Conservation (phyloP, 495 filamentous ascomycete genomes). For the Chaetomium fimeti region DNA sequence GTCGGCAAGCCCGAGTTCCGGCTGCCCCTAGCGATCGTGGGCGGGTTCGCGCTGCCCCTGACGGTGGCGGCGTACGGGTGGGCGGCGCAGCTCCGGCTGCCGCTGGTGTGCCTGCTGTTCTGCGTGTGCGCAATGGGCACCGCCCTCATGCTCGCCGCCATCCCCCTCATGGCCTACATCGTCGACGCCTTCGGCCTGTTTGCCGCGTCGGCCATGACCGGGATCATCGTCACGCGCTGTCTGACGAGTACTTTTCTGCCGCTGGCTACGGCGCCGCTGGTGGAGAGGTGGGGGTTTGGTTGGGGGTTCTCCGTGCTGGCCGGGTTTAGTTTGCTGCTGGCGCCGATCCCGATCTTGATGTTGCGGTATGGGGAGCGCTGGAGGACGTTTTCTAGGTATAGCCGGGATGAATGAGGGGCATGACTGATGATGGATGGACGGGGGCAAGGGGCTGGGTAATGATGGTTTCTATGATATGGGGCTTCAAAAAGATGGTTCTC, state of each 20-base stretch:
- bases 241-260: slow-evolving; percentile 56
- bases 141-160: slow-evolving; percentile 42
- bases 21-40: slow-evolving; percentile 50
- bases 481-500: too few species aligned
- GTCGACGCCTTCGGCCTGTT: slow-evolving; percentile 59
- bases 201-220: slow-evolving; percentile 57
- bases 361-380: slow-evolving; percentile 50
- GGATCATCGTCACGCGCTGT: slow-evolving; percentile 54
- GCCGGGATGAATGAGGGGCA: slow-evolving; percentile 24
- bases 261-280: slow-evolving; percentile 46
- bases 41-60: slow-evolving; percentile 45
- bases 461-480: too few species aligned
- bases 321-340: slow-evolving; percentile 38
- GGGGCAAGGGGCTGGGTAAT: too few species aligned
- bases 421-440: background rate
- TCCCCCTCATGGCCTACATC: slow-evolving; percentile 55
- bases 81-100: slow-evolving; percentile 40
- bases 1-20: slow-evolving; percentile 50
- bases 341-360: slow-evolving; percentile 53
- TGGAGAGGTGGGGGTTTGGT: slow-evolving; percentile 49
- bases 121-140: slow-evolving; percentile 45
- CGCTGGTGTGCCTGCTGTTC: slow-evolving; percentile 44
- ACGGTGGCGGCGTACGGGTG: slow-evolving; percentile 51
- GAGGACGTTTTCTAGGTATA: slow-evolving; percentile 53
- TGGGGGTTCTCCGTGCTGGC: slow-evolving; percentile 49